phyloP scores from a whole-genome alignment of 495 filamentous ascomycete genomes.

The Xylaria palmicola region DNA sequence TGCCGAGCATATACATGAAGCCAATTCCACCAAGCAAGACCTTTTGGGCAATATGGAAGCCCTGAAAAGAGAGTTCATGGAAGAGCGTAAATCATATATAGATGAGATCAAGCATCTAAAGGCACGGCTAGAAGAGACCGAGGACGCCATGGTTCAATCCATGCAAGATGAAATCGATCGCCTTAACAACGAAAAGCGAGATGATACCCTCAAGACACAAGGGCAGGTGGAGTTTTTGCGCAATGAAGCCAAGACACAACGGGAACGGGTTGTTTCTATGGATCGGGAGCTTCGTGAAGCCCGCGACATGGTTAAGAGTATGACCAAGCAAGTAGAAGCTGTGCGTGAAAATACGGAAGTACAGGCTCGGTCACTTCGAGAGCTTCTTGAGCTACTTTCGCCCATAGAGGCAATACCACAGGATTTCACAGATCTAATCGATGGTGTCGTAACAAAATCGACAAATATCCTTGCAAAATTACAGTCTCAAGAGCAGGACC shows the following conservation, averaged over 20 bases:
- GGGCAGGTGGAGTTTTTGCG: constrained; percentile 55
- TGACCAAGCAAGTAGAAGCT: constrained; percentile 52
- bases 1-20: constrained; percentile 69
- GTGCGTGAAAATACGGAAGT: constrained; percentile 46
- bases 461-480: constrained; percentile 51
- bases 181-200: constrained; percentile 53
- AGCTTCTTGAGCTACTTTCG: constrained; percentile 61
- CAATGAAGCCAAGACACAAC: constrained; percentile 54
- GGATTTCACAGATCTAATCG: constrained; percentile 58
- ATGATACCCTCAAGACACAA: constrained; percentile 56
- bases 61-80: constrained; percentile 80
- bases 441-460: constrained; percentile 61
- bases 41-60: constrained; percentile 93
- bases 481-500: constrained; percentile 43
- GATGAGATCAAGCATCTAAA: constrained; percentile 73
- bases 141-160: constrained; percentile 84
- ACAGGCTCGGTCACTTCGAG: constrained; percentile 57
- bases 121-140: constrained; percentile 75
- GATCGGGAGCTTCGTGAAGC: constrained; percentile 53
- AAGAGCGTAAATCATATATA: constrained; percentile 78
- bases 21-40: constrained; percentile 87
- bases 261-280: constrained; percentile 52
- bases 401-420: constrained; percentile 54
- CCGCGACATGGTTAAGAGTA: constrained; percentile 49
- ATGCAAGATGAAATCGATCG: constrained; percentile 70